These are phyloP conservation scores for Picocystis sp. DNA, from an alignment of 163 green algal genomes.

Conservation along the genomic window DNA sequence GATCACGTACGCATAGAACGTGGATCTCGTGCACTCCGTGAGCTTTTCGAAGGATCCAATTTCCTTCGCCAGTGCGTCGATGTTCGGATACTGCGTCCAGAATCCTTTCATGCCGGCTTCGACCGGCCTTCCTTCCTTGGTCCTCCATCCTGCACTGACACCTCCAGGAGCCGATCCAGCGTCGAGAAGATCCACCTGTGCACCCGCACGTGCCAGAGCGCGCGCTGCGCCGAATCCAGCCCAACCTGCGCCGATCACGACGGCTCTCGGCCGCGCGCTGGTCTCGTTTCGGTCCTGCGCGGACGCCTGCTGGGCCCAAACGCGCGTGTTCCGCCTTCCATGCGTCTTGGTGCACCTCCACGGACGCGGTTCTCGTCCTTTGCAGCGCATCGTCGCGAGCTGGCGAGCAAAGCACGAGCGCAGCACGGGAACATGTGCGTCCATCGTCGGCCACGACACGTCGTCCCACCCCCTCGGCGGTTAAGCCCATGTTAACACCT, in stretches of 20 bases:
- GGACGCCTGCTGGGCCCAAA: no score
- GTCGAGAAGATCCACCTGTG: slow-evolving; percentile 39
- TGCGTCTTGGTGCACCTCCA: no score
- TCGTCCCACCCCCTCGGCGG: no score
- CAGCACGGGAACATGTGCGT: no score
- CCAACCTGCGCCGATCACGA: slow-evolving; percentile 7
- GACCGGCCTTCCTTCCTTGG: slow-evolving; percentile 41
- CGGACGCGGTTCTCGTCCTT: no score
- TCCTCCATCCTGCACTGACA: slow-evolving; percentile 58
- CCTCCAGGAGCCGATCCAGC: slow-evolving; percentile 60
- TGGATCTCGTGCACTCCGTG: slow-evolving; percentile 64
- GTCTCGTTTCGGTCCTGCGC: no score
- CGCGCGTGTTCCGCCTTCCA: no score
- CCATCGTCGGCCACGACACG: no score
- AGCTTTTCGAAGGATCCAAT: slow-evolving; percentile 40
- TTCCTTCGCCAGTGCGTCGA: slow-evolving; percentile 56
- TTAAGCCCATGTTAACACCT: no score
- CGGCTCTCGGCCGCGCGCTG: not conserved
- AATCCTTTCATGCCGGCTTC: slow-evolving; percentile 26
- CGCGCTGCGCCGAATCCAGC: slow-evolving; percentile 52
- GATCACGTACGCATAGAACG: slow-evolving; percentile 44
- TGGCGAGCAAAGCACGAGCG: no score
- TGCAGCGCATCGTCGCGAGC: no score
- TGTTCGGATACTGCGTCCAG: slow-evolving; percentile 61
- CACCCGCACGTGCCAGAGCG: slow-evolving; percentile 22